Conservation (phyloP, 2,329 filamentous ascomycete genomes). For the Fusarium metavorans region DNA sequence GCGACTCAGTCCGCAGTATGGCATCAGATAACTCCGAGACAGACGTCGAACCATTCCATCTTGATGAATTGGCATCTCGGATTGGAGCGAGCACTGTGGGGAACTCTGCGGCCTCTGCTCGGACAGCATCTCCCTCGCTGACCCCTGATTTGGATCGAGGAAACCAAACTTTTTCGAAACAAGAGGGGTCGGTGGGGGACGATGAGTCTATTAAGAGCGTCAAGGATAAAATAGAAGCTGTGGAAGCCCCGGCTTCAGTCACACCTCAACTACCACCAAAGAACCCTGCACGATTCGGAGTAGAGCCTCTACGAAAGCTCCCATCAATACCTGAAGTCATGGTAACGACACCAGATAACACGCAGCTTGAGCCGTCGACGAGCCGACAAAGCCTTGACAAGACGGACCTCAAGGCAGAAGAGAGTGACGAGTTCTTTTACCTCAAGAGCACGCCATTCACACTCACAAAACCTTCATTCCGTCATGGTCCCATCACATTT, state of each 20-base stretch:
- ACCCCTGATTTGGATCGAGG: slow-evolving; percentile 40
- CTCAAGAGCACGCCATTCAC: slow-evolving; percentile 63
- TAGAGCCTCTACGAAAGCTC: slow-evolving; percentile 21
- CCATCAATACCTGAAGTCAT: slow-evolving; percentile 44
- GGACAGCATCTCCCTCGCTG: slow-evolving; percentile 14
- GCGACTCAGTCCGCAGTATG: slow-evolving; percentile 40
- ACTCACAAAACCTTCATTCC: slow-evolving; percentile 60
- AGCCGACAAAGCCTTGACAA: slow-evolving; percentile 5
- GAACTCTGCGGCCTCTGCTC: slow-evolving; percentile 5
- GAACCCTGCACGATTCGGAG: slow-evolving; percentile 35
- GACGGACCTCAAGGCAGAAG: slow-evolving; percentile 41
- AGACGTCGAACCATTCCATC: slow-evolving; percentile 62
- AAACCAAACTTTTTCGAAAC: slow-evolving; percentile 40
- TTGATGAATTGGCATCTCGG: slow-evolving; percentile 59
- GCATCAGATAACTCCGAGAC: slow-evolving; percentile 48
- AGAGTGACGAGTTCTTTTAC: slow-evolving; percentile 61
- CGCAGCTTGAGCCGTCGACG: slow-evolving; percentile 9
- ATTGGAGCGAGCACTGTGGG: slow-evolving; percentile 53
- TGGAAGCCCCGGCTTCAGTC: neutral
- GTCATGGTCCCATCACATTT: slow-evolving; percentile 68
- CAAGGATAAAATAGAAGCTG: slow-evolving; percentile 7
- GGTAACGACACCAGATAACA: slow-evolving; percentile 25
- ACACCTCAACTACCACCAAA: slow-evolving; percentile 35
- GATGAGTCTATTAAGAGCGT: slow-evolving; percentile 11
- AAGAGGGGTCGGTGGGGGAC: neutral